Evolutionary conservation across 1,284 basidiomycete species (phyloP), one percentile per base, ranked within the genome.

Genomic region (Ustilago nuda): DNA sequence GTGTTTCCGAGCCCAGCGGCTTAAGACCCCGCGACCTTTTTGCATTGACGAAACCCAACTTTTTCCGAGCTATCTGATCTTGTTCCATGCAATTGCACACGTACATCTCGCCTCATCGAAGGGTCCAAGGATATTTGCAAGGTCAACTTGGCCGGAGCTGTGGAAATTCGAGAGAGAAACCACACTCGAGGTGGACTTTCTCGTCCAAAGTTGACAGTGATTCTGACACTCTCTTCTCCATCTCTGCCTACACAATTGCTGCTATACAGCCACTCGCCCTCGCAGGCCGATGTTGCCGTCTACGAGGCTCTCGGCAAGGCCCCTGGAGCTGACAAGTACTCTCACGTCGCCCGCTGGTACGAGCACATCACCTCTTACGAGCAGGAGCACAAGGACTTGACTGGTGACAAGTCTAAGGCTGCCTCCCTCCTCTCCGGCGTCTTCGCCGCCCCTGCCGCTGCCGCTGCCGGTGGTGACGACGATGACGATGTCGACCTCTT

Each of bases 251-350:
- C 27, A 6, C 56, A 6, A 60, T 23, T 19, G 48, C 6, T 30
- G 30, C 9, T 11, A 39, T 11, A 19, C 84, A 99, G 96, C 76
- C 94, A 94, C 89, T 91, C 92, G 64, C 93, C 96, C 66, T 95
- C 95, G 61, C 95, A 98, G 88, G 95, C 96, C 76, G 96, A 99
- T 88, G 95, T 98, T 63, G 91, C 91, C 84, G 94, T 97, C 87
- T 97, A 92, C 91, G 93, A 94, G 87, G 82, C 89, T 61, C 88
- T 89, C 62, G 89, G 89, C 41, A 92, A 93, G 66, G 89, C 90
- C 78, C 90, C 92, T 55, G 78, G 82, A 46, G 71, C 71, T 39
- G 61, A 90, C 61, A 87, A 89, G 71, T 90, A 90, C 88, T 93
- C 94, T 70, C 90, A 95, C 88, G 90, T 92, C 72, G 90, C 92